A percentile compares a stretch with the other conserved stretches of the same genome.
Evolutionary conservation across 2,329 filamentous ascomycete genomes (phyloP).

Genomic region (Colletotrichum salicis): DNA sequence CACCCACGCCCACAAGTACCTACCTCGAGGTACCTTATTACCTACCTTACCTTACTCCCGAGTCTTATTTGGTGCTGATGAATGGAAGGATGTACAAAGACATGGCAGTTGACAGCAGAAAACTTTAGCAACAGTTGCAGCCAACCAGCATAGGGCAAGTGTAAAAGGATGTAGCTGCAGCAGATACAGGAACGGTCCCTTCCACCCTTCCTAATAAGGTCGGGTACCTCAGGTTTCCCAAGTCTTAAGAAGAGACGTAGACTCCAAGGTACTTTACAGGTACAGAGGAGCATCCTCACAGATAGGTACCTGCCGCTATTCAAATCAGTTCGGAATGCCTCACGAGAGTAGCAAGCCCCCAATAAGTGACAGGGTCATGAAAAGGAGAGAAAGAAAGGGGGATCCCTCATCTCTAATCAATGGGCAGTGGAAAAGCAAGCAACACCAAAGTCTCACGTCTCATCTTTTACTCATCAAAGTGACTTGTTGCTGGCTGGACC

Average conservation of each 20-base stretch:
- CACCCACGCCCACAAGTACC: not conserved
- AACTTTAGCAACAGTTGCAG: not conserved
- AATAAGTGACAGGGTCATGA: not conserved
- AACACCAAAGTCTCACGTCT: not conserved
- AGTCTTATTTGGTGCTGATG: not conserved
- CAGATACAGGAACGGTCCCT: not conserved
- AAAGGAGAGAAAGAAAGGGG: not conserved
- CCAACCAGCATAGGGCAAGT: not conserved
- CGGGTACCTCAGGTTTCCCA: too few species aligned
- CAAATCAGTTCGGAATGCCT: not conserved
- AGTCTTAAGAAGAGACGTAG: not conserved
- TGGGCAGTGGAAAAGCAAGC: not conserved
- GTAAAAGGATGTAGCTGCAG: not conserved
- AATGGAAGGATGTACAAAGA: not conserved
- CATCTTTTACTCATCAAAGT: not conserved
- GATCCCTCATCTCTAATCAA: not conserved
- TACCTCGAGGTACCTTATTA: too few species aligned
- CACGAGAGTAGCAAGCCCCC: not conserved
- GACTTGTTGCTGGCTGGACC: conserved; percentile 1
- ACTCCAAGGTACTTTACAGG: not conserved
- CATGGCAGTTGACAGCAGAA: not conserved
- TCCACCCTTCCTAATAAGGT: too few species aligned
- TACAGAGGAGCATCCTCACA: not conserved
- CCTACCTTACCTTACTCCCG: too few species aligned
- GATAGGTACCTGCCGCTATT: not conserved